Evolutionary conservation across 129 eudicot species (phyloP).

Genomic region (Artemisia argyi): DNA sequence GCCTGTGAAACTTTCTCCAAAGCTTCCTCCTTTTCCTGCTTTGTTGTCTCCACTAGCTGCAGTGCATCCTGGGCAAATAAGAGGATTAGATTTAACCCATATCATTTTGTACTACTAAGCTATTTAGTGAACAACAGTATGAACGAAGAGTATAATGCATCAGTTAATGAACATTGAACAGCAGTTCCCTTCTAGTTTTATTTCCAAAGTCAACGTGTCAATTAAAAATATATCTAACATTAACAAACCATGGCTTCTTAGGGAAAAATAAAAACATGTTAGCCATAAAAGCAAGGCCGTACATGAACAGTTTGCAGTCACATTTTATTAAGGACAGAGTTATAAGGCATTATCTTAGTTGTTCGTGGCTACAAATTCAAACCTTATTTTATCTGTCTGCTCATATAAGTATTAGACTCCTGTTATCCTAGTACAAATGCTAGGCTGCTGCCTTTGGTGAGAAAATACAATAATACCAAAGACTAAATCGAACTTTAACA

Average conservation of each 20-base stretch:
- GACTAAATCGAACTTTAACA: not conserved
- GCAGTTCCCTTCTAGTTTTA: not conserved
- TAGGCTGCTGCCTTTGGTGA: slow-evolving; percentile 13
- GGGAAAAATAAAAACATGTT: not conserved
- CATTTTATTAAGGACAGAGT: not conserved
- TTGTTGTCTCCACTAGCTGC: slow-evolving; percentile 56
- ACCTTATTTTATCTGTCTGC: not conserved
- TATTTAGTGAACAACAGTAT: slow-evolving; percentile 8
- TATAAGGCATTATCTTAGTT: slow-evolving; percentile 7
- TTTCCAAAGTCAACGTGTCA: not conserved
- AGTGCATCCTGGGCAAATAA: slow-evolving; percentile 56
- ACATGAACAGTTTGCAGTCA: not conserved
- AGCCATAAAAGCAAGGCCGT: not conserved
- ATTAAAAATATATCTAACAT: not conserved
- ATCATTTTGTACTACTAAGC: slow-evolving; percentile 2
- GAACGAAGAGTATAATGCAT: slow-evolving; percentile 7
- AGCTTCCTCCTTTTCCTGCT: slow-evolving; percentile 66
- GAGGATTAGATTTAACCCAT: slow-evolving; percentile 6
- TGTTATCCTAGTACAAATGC: not conserved
- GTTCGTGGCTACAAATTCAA: not conserved
- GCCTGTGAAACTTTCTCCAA: slow-evolving; percentile 55
- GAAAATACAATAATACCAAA: not conserved
- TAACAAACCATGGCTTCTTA: not conserved
- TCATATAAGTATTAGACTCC: slow-evolving; percentile 13
- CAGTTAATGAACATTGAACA: not conserved